phyloP scores from a whole-genome alignment of 345 rosid genomes.

The Litchi chinensis region DNA sequence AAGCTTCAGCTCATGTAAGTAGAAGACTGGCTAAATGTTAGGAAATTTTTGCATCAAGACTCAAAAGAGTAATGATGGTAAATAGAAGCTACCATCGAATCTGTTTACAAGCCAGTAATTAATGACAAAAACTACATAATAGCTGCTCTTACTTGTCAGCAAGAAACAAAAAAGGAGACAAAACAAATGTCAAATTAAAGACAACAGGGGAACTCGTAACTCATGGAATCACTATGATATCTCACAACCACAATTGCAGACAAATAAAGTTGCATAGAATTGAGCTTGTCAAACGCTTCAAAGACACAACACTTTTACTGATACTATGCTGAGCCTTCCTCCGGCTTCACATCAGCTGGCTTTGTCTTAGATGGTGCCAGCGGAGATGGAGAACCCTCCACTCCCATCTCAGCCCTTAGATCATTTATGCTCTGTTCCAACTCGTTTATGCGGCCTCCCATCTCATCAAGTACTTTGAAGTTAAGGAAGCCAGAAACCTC shows the following conservation, averaged over 20 bases:
- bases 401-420: constrained; percentile 62
- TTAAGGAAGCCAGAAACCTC: constrained; percentile 38
- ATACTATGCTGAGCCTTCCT: constrained; percentile 50
- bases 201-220: background rate
- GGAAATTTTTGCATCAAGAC: background rate
- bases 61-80: background rate
- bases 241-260: constrained; percentile 16
- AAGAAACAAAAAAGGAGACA: background rate
- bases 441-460: constrained; percentile 71
- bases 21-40: background rate
- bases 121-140: background rate
- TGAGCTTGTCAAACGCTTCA: background rate
- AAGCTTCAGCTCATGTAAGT: background rate
- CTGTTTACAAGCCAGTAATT: background rate
- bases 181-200: background rate
- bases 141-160: background rate
- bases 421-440: constrained; percentile 75
- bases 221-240: background rate
- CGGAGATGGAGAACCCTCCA: constrained; percentile 73
- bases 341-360: constrained; percentile 36
- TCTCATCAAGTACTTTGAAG: constrained; percentile 68
- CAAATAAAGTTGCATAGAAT: constrained; percentile 2
- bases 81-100: background rate
- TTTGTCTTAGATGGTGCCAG: constrained; percentile 46
- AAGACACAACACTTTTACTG: constrained; percentile 11